Evolutionary conservation across 768 basidiomycete genomes (phyloP).

Genomic region (Guyanaporus albipodus): DNA sequence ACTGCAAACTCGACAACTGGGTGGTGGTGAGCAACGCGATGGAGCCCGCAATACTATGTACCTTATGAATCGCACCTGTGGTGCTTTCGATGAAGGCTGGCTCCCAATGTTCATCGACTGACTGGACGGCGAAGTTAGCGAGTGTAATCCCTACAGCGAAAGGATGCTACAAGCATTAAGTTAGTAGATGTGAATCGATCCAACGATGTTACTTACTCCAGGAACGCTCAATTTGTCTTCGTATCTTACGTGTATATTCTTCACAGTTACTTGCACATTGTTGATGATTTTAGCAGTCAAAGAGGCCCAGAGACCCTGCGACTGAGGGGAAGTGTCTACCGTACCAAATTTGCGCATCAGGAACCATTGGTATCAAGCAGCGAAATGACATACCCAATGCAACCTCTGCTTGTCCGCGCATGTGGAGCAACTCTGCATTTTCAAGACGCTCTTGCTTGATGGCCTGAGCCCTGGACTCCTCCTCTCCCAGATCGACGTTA

Average conservation of each 20-base stretch:
- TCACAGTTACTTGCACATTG: conserved; percentile 92
- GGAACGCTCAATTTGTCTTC: conserved; percentile 95
- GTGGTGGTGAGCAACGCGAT: conserved; percentile 3
- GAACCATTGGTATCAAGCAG: not conserved
- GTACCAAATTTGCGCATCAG: conserved; percentile 6
- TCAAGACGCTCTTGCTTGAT: conserved; percentile 86
- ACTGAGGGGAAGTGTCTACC: conserved; percentile 56
- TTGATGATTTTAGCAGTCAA: conserved; percentile 88
- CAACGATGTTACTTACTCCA: conserved; percentile 53
- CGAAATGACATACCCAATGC: conserved; percentile 39
- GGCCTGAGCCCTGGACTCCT: conserved; percentile 75
- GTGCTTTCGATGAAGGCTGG: conserved; percentile 91
- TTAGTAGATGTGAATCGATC: not conserved
- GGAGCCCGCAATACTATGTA: conserved; percentile 22
- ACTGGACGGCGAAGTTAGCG: conserved; percentile 81
- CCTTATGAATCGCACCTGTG: conserved; percentile 86
- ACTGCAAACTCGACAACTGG: conserved; percentile 81
- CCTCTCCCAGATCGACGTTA: conserved; percentile 73
- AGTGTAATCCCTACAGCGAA: conserved; percentile 91
- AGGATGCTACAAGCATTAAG: conserved; percentile 61
- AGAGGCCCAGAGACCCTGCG: conserved; percentile 82
- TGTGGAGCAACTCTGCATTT: conserved; percentile 80
- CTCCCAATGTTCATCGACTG: conserved; percentile 85
- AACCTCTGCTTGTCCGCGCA: conserved; percentile 53
- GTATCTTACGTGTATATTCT: conserved; percentile 94